Percentiles rank a stretch among this genome's conserved stretches.
Conservation (phyloP, 2,329 filamentous ascomycete genomes). For the Pseudocercospora ulei region DNA sequence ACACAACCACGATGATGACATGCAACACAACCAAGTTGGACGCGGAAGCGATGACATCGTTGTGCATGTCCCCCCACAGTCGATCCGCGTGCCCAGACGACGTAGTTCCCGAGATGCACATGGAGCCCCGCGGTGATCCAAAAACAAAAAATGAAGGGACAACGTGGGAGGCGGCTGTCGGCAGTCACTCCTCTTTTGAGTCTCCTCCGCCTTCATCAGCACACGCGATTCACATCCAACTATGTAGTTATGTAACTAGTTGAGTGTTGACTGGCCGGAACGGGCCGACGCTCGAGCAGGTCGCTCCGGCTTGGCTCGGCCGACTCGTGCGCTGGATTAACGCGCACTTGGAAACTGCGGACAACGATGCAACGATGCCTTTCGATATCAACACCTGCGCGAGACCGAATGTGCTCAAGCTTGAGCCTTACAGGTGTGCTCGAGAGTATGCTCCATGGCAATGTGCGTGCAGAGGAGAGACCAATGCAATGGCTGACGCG, state of each 20-base stretch:
- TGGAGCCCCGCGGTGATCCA: no score
- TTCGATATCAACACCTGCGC: slow-evolving; percentile 46
- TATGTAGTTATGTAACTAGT: no score
- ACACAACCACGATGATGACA: no score
- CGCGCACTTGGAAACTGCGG: slow-evolving; percentile 14
- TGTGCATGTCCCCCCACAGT: no score
- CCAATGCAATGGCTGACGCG: slow-evolving; percentile 20
- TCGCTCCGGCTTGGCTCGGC: no score
- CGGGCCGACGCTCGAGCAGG: slow-evolving; percentile 3
- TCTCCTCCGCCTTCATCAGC: no score
- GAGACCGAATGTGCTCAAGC: slow-evolving; percentile 45
- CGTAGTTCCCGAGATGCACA: no score
- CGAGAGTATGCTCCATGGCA: slow-evolving; percentile 48
- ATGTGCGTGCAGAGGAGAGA: background rate
- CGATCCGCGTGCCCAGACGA: no score
- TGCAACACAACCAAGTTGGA: slow-evolving; percentile 17
- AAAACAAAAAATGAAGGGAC: no score
- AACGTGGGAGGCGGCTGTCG: no score
- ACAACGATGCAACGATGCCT: slow-evolving; percentile 28
- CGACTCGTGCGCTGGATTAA: slow-evolving; percentile 1
- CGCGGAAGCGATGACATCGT: slow-evolving; percentile 18
- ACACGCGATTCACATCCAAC: no score
- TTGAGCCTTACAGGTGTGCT: slow-evolving; percentile 48
- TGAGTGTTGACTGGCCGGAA: slow-evolving; percentile 7
- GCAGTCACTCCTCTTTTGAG: no score